These are phyloP conservation scores for Chaetomium strumarium DNA, from an alignment of 2,329 filamentous ascomycete genomes.

Conservation along the genomic window DNA sequence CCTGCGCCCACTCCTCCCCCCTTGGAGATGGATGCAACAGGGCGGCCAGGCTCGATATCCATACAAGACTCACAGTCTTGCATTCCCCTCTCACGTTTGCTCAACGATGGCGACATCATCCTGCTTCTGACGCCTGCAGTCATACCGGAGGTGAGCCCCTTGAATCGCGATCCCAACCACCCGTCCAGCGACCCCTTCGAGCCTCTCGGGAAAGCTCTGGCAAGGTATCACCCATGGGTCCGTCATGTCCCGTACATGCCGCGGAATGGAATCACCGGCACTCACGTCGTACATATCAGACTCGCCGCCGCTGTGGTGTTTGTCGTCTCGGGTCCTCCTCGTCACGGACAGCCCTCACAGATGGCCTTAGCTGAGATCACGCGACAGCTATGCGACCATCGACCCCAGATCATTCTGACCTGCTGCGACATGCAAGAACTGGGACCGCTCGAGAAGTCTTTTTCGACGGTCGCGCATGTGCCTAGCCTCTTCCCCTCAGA, in stretches of 20 bases:
- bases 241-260: constrained; percentile 68
- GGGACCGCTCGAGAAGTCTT: constrained; percentile 35
- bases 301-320: constrained; percentile 56
- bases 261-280: constrained; percentile 55
- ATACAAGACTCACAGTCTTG: constrained; percentile 40
- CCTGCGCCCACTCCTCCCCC: background rate
- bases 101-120: constrained; percentile 48
- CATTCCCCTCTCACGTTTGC: constrained; percentile 42
- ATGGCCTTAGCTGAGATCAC: constrained; percentile 44
- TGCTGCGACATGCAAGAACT: constrained; percentile 42
- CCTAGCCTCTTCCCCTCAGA: constrained; percentile 42
- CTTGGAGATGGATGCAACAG: constrained; percentile 17
- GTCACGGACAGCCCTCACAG: constrained; percentile 45
- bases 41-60: constrained; percentile 24
- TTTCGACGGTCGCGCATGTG: constrained; percentile 48
- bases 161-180: constrained; percentile 31
- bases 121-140: constrained; percentile 56
- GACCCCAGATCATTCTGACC: constrained; percentile 47
- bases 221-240: constrained; percentile 53
- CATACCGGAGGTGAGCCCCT: constrained; percentile 37
- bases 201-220: constrained; percentile 58
- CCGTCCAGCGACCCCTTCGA: constrained; percentile 61
- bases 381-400: constrained; percentile 40
- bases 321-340: constrained; percentile 48
- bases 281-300: constrained; percentile 57